Conservation (phyloP, 495 filamentous ascomycete species). For the Hamigera avellanea region DNA sequence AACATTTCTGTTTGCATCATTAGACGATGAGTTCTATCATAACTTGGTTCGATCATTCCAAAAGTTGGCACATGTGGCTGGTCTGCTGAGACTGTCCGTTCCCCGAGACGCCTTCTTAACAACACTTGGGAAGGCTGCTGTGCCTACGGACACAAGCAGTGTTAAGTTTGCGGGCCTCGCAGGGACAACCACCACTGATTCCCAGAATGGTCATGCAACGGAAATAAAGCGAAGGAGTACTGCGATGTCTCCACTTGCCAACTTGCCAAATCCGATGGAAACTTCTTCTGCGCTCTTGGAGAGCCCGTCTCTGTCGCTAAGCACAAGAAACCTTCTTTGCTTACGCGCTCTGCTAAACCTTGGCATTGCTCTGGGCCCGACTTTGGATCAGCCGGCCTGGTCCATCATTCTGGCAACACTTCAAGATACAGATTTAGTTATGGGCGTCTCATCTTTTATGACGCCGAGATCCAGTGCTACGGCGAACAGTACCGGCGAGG, state of each 20-base stretch:
- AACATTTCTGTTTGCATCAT: conserved; percentile 80
- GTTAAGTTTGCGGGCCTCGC: conserved; percentile 29
- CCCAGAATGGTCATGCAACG: conserved; percentile 10
- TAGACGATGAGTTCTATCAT: conserved; percentile 93
- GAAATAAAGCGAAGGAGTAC: conserved; percentile 31
- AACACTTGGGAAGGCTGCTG: conserved; percentile 81
- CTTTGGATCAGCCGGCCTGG: conserved; percentile 68
- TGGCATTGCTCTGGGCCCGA: conserved; percentile 88
- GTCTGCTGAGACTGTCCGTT: conserved; percentile 69
- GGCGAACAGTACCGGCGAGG: conserved; percentile 18
- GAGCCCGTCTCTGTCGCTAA: conserved; percentile 42
- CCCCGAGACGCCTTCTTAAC: conserved; percentile 92
- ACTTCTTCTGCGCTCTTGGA: conserved; percentile 13
- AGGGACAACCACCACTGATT: conserved; percentile 23
- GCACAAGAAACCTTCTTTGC: conserved; percentile 81
- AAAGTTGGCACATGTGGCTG: conserved; percentile 90
- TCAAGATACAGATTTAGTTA: conserved; percentile 78
- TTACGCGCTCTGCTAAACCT: conserved; percentile 83
- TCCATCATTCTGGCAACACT: conserved; percentile 82
- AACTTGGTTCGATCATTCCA: conserved; percentile 88
- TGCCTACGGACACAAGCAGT: conserved; percentile 55
- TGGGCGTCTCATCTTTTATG: conserved; percentile 42
- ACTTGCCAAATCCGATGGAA: conserved; percentile 11
- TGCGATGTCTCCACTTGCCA: conserved; percentile 4
- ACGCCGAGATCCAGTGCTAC: conserved; percentile 20